phyloP scores from a whole-genome alignment of 106 monocot genomes.

The Dendrobium officinale region DNA sequence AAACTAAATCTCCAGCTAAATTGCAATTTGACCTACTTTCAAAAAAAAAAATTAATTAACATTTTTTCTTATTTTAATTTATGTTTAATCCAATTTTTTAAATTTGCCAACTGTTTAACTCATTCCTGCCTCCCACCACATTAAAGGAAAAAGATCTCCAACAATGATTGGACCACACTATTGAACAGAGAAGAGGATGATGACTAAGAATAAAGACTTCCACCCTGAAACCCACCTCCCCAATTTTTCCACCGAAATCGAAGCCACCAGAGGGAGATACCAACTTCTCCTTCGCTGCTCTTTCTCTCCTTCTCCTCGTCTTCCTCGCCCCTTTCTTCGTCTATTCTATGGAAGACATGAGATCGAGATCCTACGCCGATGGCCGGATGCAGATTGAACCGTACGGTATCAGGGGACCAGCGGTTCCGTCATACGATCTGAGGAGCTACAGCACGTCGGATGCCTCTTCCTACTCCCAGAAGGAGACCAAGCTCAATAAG shows the following conservation, averaged over 20 bases:
- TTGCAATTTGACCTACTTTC: too few species aligned
- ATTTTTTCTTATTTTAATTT: too few species aligned
- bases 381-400: slow-evolving; percentile 17
- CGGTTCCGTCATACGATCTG: background rate
- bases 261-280: background rate
- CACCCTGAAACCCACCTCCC: background rate
- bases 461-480: slow-evolving; percentile 1
- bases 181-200: background rate
- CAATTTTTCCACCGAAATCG: background rate
- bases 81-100: too few species aligned
- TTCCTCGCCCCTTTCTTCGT: background rate
- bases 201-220: background rate
- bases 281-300: background rate
- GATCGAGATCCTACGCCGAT: slow-evolving; percentile 34
- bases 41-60: too few species aligned
- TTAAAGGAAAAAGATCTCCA: background rate
- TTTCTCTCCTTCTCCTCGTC: background rate
- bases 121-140: background rate
- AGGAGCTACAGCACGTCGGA: slow-evolving; percentile 10
- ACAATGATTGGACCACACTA: background rate
- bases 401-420: background rate
- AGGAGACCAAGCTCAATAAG: slow-evolving; percentile 28
- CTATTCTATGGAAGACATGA: slow-evolving; percentile 33
- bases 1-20: too few species aligned
- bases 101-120: too few species aligned